Evolutionary conservation across 2,329 filamentous ascomycete genomes (phyloP), one percentile per base, ranked within the genome.

Genomic region (Penicillium sp.): DNA sequence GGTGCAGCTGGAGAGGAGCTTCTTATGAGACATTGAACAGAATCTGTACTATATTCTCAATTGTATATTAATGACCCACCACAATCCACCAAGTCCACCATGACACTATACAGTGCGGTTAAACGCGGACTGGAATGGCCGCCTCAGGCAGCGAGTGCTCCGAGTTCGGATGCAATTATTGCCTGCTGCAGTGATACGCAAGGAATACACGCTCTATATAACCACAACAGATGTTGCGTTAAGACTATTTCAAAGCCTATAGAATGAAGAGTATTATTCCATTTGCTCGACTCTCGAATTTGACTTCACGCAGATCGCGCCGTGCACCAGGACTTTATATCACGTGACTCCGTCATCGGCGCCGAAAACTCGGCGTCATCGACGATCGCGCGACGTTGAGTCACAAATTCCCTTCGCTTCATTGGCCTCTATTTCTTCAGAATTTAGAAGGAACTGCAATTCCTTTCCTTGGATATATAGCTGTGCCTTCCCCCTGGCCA

Each of bases 1-100:
- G 56, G 60, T 70, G 16, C 62, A 69, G 42, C 50, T 74, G 46
- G 72, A 74, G 60, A 68, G 61, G 51, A 60, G 60, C 18, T 74
- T 74, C 57, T 54, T 72, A 39, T 75, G 55, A 66, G 39, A 40
- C 27, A 11, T 31, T 22, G 27, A 54, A 46, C 33, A 54, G 54
- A 57, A 38, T 14, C 16, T 27, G 44, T 41, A 43, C 38, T 36
- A 44, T 41, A 41, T 31, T 3, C 13, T 35, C 20, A 16, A 27
- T 38, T 59, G 49, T 53, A 55, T 44, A 46, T 33, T 48, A 53
- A 22, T 38, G 41, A 40, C 25, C 8, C 13, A 40, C n/a, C 24
- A 16, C 30, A 20, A 33, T 45, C 18, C 27, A 39, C 27, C 6
- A 27, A 27, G 7, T 42, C 44, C 48, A 49, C 43, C 11, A 47